Evolutionary conservation across 805 yeast genomes (phyloP), one percentile per base, ranked within the genome.

Genomic region (Sugiyamaella lignohabitans): DNA sequence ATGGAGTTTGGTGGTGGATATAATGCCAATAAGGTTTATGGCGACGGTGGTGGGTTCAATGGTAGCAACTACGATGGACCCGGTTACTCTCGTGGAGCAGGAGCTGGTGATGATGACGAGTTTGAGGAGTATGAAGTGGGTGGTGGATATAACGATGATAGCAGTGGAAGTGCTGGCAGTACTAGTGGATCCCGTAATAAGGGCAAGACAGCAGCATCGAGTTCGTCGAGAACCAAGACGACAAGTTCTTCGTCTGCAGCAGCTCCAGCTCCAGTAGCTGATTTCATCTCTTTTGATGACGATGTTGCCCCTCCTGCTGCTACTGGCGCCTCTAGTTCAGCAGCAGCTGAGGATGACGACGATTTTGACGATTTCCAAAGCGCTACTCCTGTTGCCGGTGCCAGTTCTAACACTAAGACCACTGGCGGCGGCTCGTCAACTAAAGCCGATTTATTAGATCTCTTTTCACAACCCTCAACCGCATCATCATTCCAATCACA

Each of bases 321-420:
- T 14, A 42, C 60, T 4, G 29, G 56, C 35, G 48, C 62, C 11
- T 46, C 61, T 23, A 45, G 52, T 11, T 44, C 60, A 19, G 47
- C 54, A 10, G 57, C 59, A 5, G 70, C 62, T 8, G 78, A 68
- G n/a, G 72, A 68, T 48, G 81, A 77, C 50, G 82, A 77, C 52
- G 82, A 77, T 51, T 76, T 77, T 59, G 84, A 76, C 53, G 84
- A 80, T 54, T 80, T 80, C 72, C 83, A 79, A 60, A 60, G 70
- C 38, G 80, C 82, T n/a, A 77, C 80, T 16, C 73, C 77, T 11
- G 65, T 64, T 6, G 40, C 58, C 11, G 14, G 32, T 27, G 32
- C 32, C 8, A 8, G 11, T 8, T 8, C 32, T 8, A 27, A 8
- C 14, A 39, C 55, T 14, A 32, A 46, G 6, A n/a, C 59, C 4